phyloP scores from a whole-genome alignment of 1,284 basidiomycete genomes.

The Pyrrhoderma lamaoense region DNA sequence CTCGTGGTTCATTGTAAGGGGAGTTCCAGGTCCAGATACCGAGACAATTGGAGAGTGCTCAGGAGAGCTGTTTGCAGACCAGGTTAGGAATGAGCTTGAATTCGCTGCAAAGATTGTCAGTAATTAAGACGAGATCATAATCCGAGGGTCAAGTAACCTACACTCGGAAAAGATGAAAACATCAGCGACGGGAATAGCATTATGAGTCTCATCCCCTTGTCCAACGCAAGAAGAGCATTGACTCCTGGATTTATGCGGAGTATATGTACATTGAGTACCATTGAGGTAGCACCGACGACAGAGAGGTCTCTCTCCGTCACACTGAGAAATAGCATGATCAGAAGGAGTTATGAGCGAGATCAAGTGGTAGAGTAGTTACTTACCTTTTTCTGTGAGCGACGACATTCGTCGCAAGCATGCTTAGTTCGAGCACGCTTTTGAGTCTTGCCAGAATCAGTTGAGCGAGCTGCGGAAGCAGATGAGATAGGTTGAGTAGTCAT shows the following conservation, averaged over 20 bases:
- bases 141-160: not conserved
- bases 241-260: constrained; percentile 17
- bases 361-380: not conserved
- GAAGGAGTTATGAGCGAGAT: not conserved
- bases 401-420: constrained; percentile 19
- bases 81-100: constrained; percentile 13
- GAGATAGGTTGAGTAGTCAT: constrained; percentile 13
- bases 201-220: constrained; percentile 6
- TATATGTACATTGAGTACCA: constrained; percentile 17
- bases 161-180: constrained; percentile 15
- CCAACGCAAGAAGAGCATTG: constrained; percentile 12
- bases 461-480: constrained; percentile 1
- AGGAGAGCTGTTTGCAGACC: constrained; percentile 13
- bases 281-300: constrained; percentile 16
- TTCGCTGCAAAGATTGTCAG: constrained; percentile 6
- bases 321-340: constrained; percentile 13
- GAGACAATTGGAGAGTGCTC: constrained; percentile 13
- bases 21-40: constrained; percentile 5
- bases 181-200: constrained; percentile 11
- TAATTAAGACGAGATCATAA: not conserved
- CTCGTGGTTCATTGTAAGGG: constrained; percentile 7
- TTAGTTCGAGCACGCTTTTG: constrained; percentile 17
- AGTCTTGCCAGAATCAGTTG: constrained; percentile 8
- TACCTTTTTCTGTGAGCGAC: constrained; percentile 19
- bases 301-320: constrained; percentile 17